Evolutionary conservation across 352 stramenopile species (phyloP).

Genomic region (Pythium brachiatum): DNA sequence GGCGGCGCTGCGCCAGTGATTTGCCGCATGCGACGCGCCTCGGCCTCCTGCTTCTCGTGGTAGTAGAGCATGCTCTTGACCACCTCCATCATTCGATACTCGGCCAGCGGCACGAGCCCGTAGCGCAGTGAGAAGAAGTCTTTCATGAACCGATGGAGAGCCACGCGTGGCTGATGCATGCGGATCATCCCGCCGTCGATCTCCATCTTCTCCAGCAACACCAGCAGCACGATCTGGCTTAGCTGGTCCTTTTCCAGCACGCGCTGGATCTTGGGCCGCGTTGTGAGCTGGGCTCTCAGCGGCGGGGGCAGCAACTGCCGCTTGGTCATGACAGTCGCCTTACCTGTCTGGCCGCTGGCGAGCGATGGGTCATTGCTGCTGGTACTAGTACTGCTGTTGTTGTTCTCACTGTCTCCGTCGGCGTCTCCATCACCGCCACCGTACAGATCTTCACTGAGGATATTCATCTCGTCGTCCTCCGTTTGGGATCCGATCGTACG

Average conservation of each 20-base stretch:
- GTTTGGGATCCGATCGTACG: constrained; percentile 44
- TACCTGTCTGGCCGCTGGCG: constrained; percentile 24
- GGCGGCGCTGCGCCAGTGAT: constrained; percentile 10
- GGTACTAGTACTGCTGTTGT: neutral
- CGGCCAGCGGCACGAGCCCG: constrained; percentile 51
- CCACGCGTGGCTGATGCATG: constrained; percentile 19
- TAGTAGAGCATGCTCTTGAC: constrained; percentile 61
- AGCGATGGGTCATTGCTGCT: neutral
- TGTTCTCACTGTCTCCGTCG: constrained; percentile 1
- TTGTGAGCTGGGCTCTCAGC: constrained; percentile 51
- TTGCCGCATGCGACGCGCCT: constrained; percentile 17
- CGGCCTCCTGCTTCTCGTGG: constrained; percentile 39
- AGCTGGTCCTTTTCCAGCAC: constrained; percentile 52
- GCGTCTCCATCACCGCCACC: constrained; percentile 16
- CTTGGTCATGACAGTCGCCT: constrained; percentile 36
- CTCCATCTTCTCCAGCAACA: constrained; percentile 62
- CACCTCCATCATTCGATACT: constrained; percentile 71
- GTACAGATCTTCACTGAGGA: constrained; percentile 20
- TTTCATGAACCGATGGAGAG: constrained; percentile 56
- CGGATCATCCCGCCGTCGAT: constrained; percentile 35
- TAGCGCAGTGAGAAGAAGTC: constrained; percentile 53
- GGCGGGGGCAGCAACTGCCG: constrained; percentile 41
- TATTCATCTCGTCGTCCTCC: constrained; percentile 18
- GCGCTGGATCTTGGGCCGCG: constrained; percentile 44
- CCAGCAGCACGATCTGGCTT: constrained; percentile 36